A percentile compares a stretch with the other conserved stretches of the same genome.
phyloP scores from a whole-genome alignment of 345 rosid genomes.

The Boechera divaricarpa region DNA sequence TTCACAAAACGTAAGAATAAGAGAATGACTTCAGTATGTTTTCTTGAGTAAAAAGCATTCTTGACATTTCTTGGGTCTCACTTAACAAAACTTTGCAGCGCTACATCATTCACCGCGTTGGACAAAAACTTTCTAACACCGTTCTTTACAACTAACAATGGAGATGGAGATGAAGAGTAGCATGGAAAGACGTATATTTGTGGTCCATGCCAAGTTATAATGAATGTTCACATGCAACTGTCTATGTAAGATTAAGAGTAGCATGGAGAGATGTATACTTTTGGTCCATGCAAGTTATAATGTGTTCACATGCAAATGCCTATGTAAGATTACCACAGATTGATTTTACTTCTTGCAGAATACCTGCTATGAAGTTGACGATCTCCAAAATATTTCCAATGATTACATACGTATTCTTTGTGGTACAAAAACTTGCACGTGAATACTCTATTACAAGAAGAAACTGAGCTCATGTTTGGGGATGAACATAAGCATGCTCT shows the following conservation, averaged over 20 bases:
- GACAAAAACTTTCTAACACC: slow-evolving; percentile 84
- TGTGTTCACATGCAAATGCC: slow-evolving; percentile 12
- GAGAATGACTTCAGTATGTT: slow-evolving; percentile 20
- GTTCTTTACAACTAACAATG: slow-evolving; percentile 76
- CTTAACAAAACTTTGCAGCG: slow-evolving; percentile 52
- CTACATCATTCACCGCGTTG: slow-evolving; percentile 71
- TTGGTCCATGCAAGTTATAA: slow-evolving; percentile 17
- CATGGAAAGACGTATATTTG: slow-evolving; percentile 3
- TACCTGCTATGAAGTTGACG: background rate
- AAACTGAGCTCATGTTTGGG: slow-evolving; percentile 67
- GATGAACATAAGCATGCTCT: slow-evolving; percentile 68
- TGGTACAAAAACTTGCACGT: slow-evolving; percentile 9
- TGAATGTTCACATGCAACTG: slow-evolving; percentile 9
- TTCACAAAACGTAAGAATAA: slow-evolving; percentile 65
- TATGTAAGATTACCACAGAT: background rate
- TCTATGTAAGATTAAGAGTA: slow-evolving; percentile 18
- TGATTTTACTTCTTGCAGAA: background rate
- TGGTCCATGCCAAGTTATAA: slow-evolving; percentile 15
- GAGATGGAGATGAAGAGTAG: slow-evolving; percentile 59
- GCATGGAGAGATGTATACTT: slow-evolving; percentile 1
- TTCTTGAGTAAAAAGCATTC: background rate
- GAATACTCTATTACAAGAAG: slow-evolving; percentile 55
- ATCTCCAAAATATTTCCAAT: background rate
- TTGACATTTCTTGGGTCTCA: slow-evolving; percentile 23
- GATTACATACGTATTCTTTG: slow-evolving; percentile 1